phyloP scores from a whole-genome alignment of 495 filamentous ascomycete genomes.

The Penicillium paradoxum region DNA sequence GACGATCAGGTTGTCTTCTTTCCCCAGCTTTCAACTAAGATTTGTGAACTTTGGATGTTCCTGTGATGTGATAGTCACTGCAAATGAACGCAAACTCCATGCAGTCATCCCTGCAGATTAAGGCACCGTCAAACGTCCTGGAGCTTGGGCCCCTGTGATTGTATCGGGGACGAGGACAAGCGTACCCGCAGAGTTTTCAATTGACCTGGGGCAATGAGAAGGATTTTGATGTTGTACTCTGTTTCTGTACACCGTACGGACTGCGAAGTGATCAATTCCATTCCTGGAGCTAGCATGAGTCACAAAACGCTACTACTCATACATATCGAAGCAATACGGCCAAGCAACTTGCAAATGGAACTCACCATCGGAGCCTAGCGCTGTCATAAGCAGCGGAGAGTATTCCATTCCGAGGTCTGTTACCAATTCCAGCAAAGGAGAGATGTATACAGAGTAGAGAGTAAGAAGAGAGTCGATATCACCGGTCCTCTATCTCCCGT shows the following conservation, averaged over 20 bases:
- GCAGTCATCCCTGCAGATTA: slow-evolving; percentile 17
- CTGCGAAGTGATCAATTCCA: background rate
- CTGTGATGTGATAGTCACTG: slow-evolving; percentile 24
- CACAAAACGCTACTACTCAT: background rate
- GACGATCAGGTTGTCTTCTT: background rate
- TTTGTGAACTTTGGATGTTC: background rate
- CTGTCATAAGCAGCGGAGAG: too few species aligned
- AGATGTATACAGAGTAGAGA: too few species aligned
- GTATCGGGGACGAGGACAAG: slow-evolving; percentile 10
- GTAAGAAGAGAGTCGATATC: too few species aligned
- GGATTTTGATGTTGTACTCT: slow-evolving; percentile 2
- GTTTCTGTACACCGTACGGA: background rate
- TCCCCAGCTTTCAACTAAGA: background rate
- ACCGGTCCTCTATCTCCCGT: background rate
- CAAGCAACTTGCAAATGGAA: background rate
- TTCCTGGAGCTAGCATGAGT: background rate
- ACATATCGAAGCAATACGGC: background rate
- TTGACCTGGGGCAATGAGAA: slow-evolving; percentile 11
- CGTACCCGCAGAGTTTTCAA: slow-evolving; percentile 15
- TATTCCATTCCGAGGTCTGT: background rate
- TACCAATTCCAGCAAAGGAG: background rate
- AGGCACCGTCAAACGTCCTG: slow-evolving; percentile 15
- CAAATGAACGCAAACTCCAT: background rate
- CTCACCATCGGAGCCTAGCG: too few species aligned
- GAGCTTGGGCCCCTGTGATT: slow-evolving; percentile 27